A percentile compares a stretch with the other conserved stretches of the same genome.
Evolutionary conservation across 1,139 yeast genomes (phyloP).

Genomic region (Suhomyces bribrorum): DNA sequence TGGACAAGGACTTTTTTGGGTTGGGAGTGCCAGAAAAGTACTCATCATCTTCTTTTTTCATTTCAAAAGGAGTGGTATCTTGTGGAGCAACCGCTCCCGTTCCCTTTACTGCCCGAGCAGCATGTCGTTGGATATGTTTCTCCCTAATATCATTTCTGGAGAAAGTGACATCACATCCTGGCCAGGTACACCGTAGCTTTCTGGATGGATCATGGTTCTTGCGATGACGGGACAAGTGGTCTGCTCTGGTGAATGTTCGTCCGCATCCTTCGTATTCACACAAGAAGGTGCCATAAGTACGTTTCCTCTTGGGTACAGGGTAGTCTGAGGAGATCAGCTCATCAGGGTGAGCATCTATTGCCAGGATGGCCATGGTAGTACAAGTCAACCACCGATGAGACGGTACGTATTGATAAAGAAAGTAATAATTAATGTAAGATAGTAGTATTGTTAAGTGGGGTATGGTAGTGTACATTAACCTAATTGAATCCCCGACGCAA

Average conservation of each 20-base stretch:
- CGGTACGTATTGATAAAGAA: too few species aligned
- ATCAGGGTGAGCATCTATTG: background rate
- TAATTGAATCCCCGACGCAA: background rate
- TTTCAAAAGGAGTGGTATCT: background rate
- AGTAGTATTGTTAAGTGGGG: background rate
- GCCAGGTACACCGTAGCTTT: conserved; percentile 30
- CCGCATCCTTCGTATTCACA: conserved; percentile 26
- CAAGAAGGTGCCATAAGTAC: conserved; percentile 21
- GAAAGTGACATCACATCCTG: conserved; percentile 37
- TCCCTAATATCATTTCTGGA: conserved; percentile 41
- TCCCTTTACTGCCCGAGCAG: conserved; percentile 6
- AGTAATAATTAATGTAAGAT: too few species aligned
- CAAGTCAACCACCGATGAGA: background rate
- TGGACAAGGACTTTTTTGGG: background rate
- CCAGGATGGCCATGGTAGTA: background rate
- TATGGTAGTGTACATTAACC: background rate
- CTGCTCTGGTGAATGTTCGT: conserved; percentile 40
- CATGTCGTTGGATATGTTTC: conserved; percentile 37
- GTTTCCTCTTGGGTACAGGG: conserved; percentile 12
- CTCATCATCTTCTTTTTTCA: background rate
- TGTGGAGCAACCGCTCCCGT: background rate
- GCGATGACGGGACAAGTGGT: conserved; percentile 43
- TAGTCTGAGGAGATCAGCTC: background rate
- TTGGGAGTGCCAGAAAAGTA: background rate
- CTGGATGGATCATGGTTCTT: conserved; percentile 38